Conservation (phyloP, 2,329 filamentous ascomycete species). For the Escovopsis sp. region DNA sequence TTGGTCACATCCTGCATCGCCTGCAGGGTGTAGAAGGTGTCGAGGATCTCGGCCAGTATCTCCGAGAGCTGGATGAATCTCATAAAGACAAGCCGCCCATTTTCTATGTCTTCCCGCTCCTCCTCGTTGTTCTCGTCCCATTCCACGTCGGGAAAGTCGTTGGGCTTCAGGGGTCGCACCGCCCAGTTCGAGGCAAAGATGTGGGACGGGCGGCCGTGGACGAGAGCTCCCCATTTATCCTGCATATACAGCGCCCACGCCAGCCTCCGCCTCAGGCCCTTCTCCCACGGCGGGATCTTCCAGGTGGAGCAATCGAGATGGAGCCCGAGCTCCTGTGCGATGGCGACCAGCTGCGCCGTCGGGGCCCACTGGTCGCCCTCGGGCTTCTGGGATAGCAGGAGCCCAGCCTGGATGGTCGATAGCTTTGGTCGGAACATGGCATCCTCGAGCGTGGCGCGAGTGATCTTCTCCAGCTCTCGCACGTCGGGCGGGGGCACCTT, state of each 20-base stretch:
- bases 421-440: constrained; percentile 73
- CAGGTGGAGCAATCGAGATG: constrained; percentile 77
- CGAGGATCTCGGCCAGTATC: constrained; percentile 66
- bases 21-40: constrained; percentile 67
- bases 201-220: constrained; percentile 75
- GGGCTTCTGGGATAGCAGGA: constrained; percentile 59
- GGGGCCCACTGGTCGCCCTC: constrained; percentile 71
- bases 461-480: constrained; percentile 56
- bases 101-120: constrained; percentile 49
- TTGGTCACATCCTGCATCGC: constrained; percentile 55
- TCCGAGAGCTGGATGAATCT: constrained; percentile 63
- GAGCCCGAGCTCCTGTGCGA: constrained; percentile 74
- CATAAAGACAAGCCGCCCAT: constrained; percentile 54
- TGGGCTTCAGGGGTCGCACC: constrained; percentile 46
- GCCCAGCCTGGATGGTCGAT: constrained; percentile 63
- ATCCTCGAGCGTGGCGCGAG: constrained; percentile 56
- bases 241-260: constrained; percentile 92
- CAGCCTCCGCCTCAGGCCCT: constrained; percentile 67
- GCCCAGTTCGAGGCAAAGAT: constrained; percentile 59
- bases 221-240: constrained; percentile 77
- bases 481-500: constrained; percentile 54
- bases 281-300: constrained; percentile 83
- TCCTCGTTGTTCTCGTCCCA: constrained; percentile 47
- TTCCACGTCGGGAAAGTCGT: constrained; percentile 62
- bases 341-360: constrained; percentile 75